Conservation (phyloP, 805 yeast genomes). For the Teunomyces aglyptinius region DNA sequence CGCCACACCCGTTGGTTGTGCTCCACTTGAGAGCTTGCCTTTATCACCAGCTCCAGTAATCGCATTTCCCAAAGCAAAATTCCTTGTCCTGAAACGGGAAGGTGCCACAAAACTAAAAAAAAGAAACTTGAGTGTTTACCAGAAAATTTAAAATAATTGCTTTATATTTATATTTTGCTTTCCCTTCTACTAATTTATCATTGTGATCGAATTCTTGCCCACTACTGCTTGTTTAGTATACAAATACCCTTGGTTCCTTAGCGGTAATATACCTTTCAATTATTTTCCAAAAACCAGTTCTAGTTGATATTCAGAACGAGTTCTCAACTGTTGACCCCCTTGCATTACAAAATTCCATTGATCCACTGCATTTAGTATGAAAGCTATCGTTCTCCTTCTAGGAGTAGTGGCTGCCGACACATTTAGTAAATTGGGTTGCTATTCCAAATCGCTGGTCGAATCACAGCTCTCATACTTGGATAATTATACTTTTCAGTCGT, state of each 20-base stretch:
- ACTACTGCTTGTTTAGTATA: neutral
- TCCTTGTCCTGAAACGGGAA: constrained; percentile 1
- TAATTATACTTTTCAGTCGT: constrained; percentile 56
- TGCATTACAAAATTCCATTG: neutral
- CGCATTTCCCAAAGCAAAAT: constrained; percentile 3
- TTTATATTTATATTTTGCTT: constrained; percentile 1
- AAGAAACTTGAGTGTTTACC: constrained; percentile 3
- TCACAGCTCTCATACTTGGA: constrained; percentile 28
- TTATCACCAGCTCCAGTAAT: constrained; percentile 2
- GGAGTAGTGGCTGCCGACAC: constrained; percentile 8
- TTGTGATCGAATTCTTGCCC: neutral
- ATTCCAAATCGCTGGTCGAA: constrained; percentile 9
- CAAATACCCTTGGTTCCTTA: neutral
- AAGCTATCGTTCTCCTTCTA: constrained; percentile 2
- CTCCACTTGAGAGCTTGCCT: neutral
- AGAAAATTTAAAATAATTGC: constrained; percentile 1
- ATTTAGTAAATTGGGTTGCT: constrained; percentile 21
- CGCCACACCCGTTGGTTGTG: neutral
- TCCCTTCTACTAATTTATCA: neutral
- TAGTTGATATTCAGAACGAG: neutral
- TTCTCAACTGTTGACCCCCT: neutral
- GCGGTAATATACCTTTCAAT: neutral
- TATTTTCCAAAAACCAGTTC: neutral
- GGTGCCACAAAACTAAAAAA: constrained; percentile 4
- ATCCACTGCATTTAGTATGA: neutral